Percentiles rank a stretch among this genome's conserved stretches.
Conservation (phyloP, 2,329 filamentous ascomycete species). For the Elsinoe necatrix region DNA sequence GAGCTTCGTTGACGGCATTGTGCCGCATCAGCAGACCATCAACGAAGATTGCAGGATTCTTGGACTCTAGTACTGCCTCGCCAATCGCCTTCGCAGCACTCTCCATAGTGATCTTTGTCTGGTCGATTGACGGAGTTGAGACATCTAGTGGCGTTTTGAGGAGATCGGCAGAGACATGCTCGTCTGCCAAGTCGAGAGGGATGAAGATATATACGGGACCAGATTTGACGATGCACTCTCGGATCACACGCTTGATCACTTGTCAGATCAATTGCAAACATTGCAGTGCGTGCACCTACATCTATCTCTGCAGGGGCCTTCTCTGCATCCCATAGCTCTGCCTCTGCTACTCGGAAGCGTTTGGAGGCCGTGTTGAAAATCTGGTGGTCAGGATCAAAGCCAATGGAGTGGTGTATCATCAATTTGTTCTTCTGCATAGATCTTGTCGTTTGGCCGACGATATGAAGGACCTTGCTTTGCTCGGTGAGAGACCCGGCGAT, state of each 20-base stretch:
- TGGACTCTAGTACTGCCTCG: slow-evolving; percentile 27
- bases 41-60: slow-evolving; percentile 33
- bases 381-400: slow-evolving; percentile 34
- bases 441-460: slow-evolving; percentile 38
- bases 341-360: slow-evolving; percentile 32
- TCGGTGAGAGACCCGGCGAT: slow-evolving; percentile 38
- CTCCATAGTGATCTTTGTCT: slow-evolving; percentile 22
- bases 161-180: slow-evolving; percentile 32
- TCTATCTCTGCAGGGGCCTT: slow-evolving; percentile 37
- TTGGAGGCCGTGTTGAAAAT: slow-evolving; percentile 35
- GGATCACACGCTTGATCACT: slow-evolving; percentile 28
- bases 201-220: slow-evolving; percentile 39
- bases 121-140: slow-evolving; percentile 23
- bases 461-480: slow-evolving; percentile 38
- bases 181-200: slow-evolving; percentile 33
- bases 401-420: slow-evolving; percentile 42
- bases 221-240: slow-evolving; percentile 36
- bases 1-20: slow-evolving; percentile 29
- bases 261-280: background rate
- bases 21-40: slow-evolving; percentile 35
- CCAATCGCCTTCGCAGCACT: slow-evolving; percentile 30
- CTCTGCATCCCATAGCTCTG: slow-evolving; percentile 34
- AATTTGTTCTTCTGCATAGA: slow-evolving; percentile 35
- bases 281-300: slow-evolving; percentile 18
- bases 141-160: slow-evolving; percentile 33